phyloP scores from a whole-genome alignment of 2,329 filamentous ascomycete species.

The Aureobasidium lini region DNA sequence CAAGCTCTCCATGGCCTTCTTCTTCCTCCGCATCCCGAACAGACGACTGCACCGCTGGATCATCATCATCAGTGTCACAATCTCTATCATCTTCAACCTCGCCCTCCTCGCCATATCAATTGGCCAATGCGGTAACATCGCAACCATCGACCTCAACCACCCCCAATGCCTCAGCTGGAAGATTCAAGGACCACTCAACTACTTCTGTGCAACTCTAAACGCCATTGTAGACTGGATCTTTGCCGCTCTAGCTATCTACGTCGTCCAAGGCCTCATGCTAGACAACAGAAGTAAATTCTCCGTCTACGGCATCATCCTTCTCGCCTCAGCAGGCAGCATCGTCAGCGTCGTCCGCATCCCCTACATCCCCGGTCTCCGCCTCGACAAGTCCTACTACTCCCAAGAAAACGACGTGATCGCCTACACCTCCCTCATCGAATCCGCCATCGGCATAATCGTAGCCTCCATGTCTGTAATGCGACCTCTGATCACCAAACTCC shows the following conservation, averaged over 20 bases:
- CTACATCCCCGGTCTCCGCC: constrained; percentile 4
- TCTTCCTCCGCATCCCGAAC: constrained; percentile 14
- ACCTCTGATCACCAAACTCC: neutral
- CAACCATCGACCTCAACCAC: neutral
- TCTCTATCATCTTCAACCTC: constrained; percentile 12
- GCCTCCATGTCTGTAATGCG: constrained; percentile 12
- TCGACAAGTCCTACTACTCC: constrained; percentile 11
- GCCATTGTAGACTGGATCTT: constrained; percentile 16
- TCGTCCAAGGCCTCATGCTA: constrained; percentile 6
- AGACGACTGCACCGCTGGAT: constrained; percentile 1
- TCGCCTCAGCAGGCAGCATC: constrained; percentile 10
- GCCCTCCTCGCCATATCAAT: constrained; percentile 13
- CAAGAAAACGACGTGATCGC: constrained; percentile 9
- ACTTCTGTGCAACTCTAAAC: constrained; percentile 12
- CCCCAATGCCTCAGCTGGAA: constrained; percentile 12
- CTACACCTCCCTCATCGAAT: constrained; percentile 12
- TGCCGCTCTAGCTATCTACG: constrained; percentile 8
- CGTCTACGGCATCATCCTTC: constrained; percentile 8
- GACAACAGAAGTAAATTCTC: neutral
- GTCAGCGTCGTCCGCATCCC: constrained; percentile 14
- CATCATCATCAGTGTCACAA: constrained; percentile 9
- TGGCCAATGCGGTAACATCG: constrained; percentile 14
- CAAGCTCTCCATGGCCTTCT: constrained; percentile 14
- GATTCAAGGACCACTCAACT: constrained; percentile 13
- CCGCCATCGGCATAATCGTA: constrained; percentile 14